A percentile compares a stretch with the other conserved stretches of the same genome.
Conservation (phyloP, 495 filamentous ascomycete genomes). For the Aspergillus nanangensis region DNA sequence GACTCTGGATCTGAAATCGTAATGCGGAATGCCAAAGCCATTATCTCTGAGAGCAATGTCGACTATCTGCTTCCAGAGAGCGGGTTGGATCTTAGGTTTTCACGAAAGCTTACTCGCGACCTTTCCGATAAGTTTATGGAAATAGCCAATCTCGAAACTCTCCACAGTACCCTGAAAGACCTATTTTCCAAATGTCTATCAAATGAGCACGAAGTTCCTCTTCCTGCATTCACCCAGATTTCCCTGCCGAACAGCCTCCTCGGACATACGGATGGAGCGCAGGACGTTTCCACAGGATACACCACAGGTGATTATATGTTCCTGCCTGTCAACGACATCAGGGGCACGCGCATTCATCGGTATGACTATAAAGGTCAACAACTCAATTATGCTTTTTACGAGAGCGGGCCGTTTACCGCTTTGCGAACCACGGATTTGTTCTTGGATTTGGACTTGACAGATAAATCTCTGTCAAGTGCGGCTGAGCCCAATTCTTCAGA, state of each 20-base stretch:
- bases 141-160: constrained; percentile 8
- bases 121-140: constrained; percentile 9
- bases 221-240: constrained; percentile 30
- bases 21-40: constrained; percentile 24
- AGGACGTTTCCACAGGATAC: constrained; percentile 1
- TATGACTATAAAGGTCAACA: constrained; percentile 27
- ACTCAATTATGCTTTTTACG: constrained; percentile 27
- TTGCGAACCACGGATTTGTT: constrained; percentile 23
- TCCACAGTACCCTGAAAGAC: constrained; percentile 15
- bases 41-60: constrained; percentile 26
- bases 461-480: neutral
- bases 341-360: constrained; percentile 19
- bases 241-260: constrained; percentile 20
- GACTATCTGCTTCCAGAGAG: constrained; percentile 42
- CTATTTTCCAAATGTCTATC: constrained; percentile 9
- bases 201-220: constrained; percentile 4
- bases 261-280: neutral
- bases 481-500: constrained; percentile 1
- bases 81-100: constrained; percentile 37
- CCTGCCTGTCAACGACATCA: constrained; percentile 23
- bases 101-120: constrained; percentile 27
- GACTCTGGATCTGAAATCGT: constrained; percentile 7
- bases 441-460: constrained; percentile 23
- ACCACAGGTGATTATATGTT: constrained; percentile 32
- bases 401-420: constrained; percentile 31